Evolutionary conservation across 2,329 filamentous ascomycete genomes (phyloP), one percentile per base, ranked within the genome.

Genomic region (Emergomyces pasteurianus): DNA sequence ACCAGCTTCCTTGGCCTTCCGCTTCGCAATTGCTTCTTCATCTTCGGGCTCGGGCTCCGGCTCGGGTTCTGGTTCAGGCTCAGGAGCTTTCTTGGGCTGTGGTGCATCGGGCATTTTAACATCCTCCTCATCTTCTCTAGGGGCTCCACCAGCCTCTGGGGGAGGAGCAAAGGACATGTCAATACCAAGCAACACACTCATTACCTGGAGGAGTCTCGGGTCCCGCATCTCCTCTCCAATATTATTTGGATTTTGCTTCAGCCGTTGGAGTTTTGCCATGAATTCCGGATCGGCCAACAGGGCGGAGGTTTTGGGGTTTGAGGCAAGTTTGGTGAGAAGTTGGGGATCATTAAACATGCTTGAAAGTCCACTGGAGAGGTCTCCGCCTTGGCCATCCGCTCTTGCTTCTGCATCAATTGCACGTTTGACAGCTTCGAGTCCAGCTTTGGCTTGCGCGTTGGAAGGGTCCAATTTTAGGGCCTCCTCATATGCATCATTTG

Each of bases 331-430:
- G 74, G 90, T 83, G 65, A 95, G 81, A 67, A 99, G 79, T 70
- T 91, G 85, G 21, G 94, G 94, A 74, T 99, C 95, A 73, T 85
- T 92, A 82, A 99, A 97, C 83, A 99, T 92, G 72, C 86, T 84
- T 67, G 89, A 89, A n/a, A 99, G 80, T 53, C 91, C 90, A 59
- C 83, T 89, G 43, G 79, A 81, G 8, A 88, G 86, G 69, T 92
- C 87, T 59, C 80, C 83, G 61, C 78, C 78, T 21, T 83, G 72
- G 61, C 82, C 82, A 67, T 85, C 84, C n/a, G 75, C 83, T 68
- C 77, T 77, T 26, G 84, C 85, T 73, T 94, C 89, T 28, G 84
- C 82, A 67, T 95, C 86, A 74, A 99, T 92, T 26, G 92, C 92
- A 69, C 90, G 87, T 77, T 94, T 85, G 50, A 96, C 92, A 47